These are phyloP conservation scores for Pseudogymnoascus sp. DNA, from an alignment of 2,329 filamentous ascomycete species.

Conservation along the genomic window DNA sequence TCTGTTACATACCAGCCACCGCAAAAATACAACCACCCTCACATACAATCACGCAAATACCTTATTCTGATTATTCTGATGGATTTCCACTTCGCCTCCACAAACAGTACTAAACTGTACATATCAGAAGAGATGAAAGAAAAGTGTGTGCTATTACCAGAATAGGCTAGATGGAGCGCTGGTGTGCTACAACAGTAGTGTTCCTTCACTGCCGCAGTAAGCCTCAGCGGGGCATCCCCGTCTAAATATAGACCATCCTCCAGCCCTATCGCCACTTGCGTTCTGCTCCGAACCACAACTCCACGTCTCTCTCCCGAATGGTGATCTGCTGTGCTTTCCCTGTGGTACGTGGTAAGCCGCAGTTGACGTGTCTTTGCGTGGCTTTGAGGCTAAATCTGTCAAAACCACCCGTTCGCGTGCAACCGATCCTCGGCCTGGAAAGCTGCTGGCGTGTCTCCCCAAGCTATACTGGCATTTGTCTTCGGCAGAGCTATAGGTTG, in stretches of 20 bases:
- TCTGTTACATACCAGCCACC: background rate
- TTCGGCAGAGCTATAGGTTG: background rate
- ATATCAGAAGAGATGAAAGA: background rate
- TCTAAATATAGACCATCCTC: background rate
- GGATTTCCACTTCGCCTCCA: background rate
- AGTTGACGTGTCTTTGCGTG: background rate
- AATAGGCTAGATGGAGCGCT: background rate
- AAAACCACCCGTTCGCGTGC: background rate
- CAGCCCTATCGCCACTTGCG: conserved; percentile 2
- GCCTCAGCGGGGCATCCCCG: background rate
- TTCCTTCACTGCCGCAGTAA: conserved; percentile 1
- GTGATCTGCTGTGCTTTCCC: background rate
- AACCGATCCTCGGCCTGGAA: background rate
- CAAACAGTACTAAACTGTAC: background rate
- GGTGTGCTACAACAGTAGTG: background rate
- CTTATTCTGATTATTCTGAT: background rate
- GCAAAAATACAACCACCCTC: background rate
- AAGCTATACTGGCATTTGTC: background rate
- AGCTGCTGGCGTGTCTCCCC: background rate
- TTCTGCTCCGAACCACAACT: background rate
- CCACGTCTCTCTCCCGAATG: background rate
- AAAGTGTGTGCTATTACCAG: background rate
- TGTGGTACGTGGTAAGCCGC: background rate
- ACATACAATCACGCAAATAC: background rate
- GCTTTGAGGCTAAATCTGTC: background rate